A percentile compares a stretch with the other conserved stretches of the same genome.
phyloP scores from a whole-genome alignment of 495 filamentous ascomycete genomes.

The Pseudevernia furfuracea region DNA sequence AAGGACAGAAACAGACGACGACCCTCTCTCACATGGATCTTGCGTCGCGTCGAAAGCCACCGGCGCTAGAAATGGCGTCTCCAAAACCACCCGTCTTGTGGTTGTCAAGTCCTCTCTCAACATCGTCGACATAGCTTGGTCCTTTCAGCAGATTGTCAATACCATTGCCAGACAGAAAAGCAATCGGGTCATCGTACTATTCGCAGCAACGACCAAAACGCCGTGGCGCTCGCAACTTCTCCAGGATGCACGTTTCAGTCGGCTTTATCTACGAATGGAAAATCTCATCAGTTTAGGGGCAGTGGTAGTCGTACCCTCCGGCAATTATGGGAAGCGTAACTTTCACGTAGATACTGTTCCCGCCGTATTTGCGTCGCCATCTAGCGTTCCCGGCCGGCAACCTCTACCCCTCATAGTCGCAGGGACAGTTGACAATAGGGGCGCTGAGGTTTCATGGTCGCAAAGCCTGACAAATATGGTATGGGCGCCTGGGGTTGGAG shows the following conservation, averaged over 20 bases:
- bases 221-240: no score
- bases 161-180: background rate
- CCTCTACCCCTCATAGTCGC: constrained; percentile 6
- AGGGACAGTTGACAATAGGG: constrained; percentile 5
- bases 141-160: constrained; percentile 3
- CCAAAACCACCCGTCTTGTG: constrained; percentile 7
- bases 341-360: constrained; percentile 1
- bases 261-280: background rate
- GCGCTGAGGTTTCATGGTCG: background rate
- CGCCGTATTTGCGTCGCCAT: background rate
- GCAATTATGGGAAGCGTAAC: background rate
- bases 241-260: constrained; percentile 11
- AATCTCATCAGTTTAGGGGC: background rate
- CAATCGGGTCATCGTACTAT: background rate
- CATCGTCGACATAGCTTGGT: constrained; percentile 1
- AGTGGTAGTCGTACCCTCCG: constrained; percentile 10
- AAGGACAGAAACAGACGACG: constrained; percentile 8
- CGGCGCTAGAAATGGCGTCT: constrained; percentile 8
- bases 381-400: no score
- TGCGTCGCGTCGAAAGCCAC: constrained; percentile 16
- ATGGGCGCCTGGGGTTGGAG: constrained; percentile 10
- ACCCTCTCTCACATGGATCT: constrained; percentile 1
- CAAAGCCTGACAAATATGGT: background rate
- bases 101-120: constrained; percentile 4
- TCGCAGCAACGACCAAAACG: background rate